phyloP scores from a whole-genome alignment of 805 yeast species.

The Saccharomycopsis sp. region DNA sequence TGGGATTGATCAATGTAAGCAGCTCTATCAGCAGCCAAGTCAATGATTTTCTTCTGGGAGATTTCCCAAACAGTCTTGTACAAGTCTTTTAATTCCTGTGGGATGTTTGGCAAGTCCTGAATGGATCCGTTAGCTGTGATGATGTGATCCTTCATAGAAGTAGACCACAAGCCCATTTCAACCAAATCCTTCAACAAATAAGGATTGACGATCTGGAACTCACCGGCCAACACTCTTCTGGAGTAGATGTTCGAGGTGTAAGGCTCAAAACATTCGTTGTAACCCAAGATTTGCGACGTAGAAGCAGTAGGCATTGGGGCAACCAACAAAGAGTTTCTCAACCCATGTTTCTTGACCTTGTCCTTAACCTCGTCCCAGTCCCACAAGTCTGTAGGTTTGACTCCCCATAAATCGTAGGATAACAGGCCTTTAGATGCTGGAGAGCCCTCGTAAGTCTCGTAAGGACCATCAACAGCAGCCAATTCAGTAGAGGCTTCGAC shows the following conservation, averaged over 20 bases:
- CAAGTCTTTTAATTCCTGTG: constrained; percentile 64
- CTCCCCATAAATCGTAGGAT: constrained; percentile 85
- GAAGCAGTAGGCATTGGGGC: constrained; percentile 99
- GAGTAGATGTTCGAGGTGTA: constrained; percentile 88
- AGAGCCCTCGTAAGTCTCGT: constrained; percentile 71
- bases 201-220: constrained; percentile 86
- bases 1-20: constrained; percentile 89
- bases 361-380: constrained; percentile 76
- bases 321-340: constrained; percentile 80
- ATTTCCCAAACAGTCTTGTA: constrained; percentile 97
- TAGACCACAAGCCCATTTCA: constrained; percentile 78
- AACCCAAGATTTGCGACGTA: constrained; percentile 91
- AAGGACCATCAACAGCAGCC: constrained; percentile 63
- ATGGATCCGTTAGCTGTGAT: constrained; percentile 79
- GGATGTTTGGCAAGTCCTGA: constrained; percentile 67
- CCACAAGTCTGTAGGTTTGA: constrained; percentile 71
- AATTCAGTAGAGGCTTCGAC: constrained; percentile 81
- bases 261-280: constrained; percentile 94
- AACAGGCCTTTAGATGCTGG: constrained; percentile 83
- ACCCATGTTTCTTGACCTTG: constrained; percentile 54
- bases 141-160: constrained; percentile 68
- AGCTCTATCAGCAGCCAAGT: constrained; percentile 70
- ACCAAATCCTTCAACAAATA: constrained; percentile 77
- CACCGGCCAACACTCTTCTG: constrained; percentile 89
- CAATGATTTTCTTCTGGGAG: constrained; percentile 76